Evolutionary conservation across 164 flowering plant genomes (phyloP), one percentile per base, ranked within the genome.

Genomic region (Protea cynaroides): DNA sequence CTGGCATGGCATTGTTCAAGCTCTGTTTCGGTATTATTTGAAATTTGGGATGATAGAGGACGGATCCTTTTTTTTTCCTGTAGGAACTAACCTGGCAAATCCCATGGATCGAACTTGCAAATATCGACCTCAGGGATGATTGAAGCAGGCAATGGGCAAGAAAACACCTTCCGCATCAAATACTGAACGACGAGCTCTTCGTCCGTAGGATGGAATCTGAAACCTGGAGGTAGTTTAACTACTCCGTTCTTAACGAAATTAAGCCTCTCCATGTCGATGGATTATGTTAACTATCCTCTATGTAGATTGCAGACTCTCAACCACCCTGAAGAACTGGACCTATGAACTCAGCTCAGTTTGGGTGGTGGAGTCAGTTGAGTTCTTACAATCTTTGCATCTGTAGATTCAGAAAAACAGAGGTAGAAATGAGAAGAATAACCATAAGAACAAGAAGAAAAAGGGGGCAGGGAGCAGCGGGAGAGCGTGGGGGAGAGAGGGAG

Each of bases 91-190:
- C 61, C 61, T 58, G 61, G 61, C 23, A 58, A 58, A n/a, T 58
- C 61, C 61, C 61, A 58, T 34, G 61, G 61, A 58, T 58, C 46
- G 46, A 34, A 34, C 61, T 58, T 58, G 61, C 61, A 58, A n/a
- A 58, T 23, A 34, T 58, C 23, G 18, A 18, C 23, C 21, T 58
- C 61, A 17, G 61, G 46, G 24, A 58, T 58, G 46, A 58, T 58
- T 4, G 44, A 58, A 37, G 61, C 43, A 3, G 46, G 44, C 21
- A 58, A 34, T 17, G 61, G 61, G 44, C 10, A n/a, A 7, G 61
- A 58, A 9, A 34, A 36, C 43, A 58, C 61, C 17, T 58, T 58
- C 22, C 13, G 61, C 24, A 18, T 58, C 44, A 58, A 58, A 36
- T 58, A 58, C 11, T 58, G 22, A 58, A 34, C 1, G 13, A 58